These are phyloP conservation scores for Penicillium sp. DNA, from an alignment of 2,329 filamentous ascomycete species.

Conservation along the genomic window DNA sequence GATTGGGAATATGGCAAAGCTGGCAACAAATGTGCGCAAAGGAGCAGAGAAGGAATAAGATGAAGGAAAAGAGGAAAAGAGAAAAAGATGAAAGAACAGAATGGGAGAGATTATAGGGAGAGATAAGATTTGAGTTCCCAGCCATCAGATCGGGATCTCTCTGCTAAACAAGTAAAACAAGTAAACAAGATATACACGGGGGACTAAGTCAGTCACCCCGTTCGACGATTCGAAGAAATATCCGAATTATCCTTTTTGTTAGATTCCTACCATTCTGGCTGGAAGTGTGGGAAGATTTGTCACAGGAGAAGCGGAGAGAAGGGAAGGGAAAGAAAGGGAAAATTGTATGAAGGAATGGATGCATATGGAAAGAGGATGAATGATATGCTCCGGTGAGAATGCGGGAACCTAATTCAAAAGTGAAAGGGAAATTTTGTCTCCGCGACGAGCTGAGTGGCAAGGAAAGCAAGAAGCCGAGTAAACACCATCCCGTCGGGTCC, in stretches of 20 bases:
- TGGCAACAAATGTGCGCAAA: slow-evolving; percentile 13
- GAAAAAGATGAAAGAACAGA: neutral
- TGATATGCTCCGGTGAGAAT: slow-evolving; percentile 16
- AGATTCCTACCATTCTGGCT: neutral
- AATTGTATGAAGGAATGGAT: slow-evolving; percentile 21
- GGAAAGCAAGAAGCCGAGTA: slow-evolving; percentile 18
- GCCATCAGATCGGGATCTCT: neutral
- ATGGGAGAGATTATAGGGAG: neutral
- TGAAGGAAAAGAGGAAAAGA: slow-evolving; percentile 8
- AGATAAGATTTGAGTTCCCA: neutral
- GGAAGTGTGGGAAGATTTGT: slow-evolving; percentile 6
- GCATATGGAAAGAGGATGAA: slow-evolving; percentile 10
- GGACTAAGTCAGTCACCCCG: neutral
- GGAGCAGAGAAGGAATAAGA: neutral
- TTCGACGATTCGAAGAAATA: neutral
- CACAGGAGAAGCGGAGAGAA: slow-evolving; percentile 12
- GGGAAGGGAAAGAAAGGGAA: slow-evolving; percentile 10
- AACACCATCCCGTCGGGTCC: slow-evolving; percentile 23
- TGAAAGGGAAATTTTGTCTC: slow-evolving; percentile 9
- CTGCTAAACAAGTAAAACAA: neutral
- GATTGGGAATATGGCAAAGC: slow-evolving; percentile 29
- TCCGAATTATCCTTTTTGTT: slow-evolving; percentile 8
- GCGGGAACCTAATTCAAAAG: neutral
- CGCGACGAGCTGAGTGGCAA: neutral
- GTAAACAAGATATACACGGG: slow-evolving; percentile 3